Conservation (phyloP, 306 rosid genomes). For the Ziziphus jujuba region DNA sequence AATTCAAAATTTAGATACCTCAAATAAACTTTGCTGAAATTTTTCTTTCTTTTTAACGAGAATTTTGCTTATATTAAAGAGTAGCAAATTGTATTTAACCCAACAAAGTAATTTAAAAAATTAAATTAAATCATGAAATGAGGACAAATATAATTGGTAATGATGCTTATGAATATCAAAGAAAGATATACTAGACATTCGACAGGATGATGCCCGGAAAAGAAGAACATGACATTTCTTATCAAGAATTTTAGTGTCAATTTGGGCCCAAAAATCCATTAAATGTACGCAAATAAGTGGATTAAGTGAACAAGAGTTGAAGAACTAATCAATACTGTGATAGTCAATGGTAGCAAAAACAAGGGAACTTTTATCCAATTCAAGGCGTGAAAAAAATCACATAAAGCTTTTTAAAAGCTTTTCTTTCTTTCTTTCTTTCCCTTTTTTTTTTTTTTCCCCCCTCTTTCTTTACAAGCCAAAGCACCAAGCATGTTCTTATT, state of each 20-base stretch:
- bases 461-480: not conserved
- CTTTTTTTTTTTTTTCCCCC: conserved; percentile 20
- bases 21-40: too few relatives aligned
- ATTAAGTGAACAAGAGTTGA: conserved; percentile 30
- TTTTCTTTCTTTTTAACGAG: too few relatives aligned
- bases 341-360: conserved; percentile 74
- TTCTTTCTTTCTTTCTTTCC: too few relatives aligned
- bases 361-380: conserved; percentile 63
- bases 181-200: conserved; percentile 34
- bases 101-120: too few relatives aligned
- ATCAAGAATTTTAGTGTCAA: conserved; percentile 40
- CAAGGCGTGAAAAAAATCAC: conserved; percentile 58
- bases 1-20: too few relatives aligned
- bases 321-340: conserved; percentile 51
- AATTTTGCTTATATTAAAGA: too few relatives aligned
- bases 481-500: conserved; percentile 26
- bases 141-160: too few relatives aligned
- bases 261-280: conserved; percentile 48
- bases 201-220: conserved; percentile 46
- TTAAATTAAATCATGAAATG: too few relatives aligned
- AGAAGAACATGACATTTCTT: conserved; percentile 56
- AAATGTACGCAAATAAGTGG: conserved; percentile 22
- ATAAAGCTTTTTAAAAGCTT: conserved; percentile 52
- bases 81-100: too few relatives aligned
- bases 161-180: conserved; percentile 10